Evolutionary conservation across 1,284 basidiomycete species (phyloP).

Genomic region (Limonomyces culmigenus): DNA sequence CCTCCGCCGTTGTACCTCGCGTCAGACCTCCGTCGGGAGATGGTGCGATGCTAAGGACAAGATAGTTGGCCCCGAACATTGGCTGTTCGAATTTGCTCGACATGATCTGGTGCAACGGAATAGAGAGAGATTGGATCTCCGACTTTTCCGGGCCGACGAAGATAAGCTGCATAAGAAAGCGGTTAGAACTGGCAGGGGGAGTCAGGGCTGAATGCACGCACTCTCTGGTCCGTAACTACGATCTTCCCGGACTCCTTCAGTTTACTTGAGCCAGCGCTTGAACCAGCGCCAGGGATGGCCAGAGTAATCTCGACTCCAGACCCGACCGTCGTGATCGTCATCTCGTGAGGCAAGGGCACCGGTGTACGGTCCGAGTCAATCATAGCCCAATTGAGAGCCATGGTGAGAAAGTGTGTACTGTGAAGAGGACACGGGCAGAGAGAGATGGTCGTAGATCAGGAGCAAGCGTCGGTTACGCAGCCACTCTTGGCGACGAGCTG

Average conservation of each 20-base stretch:
- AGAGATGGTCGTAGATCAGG: too few relatives aligned
- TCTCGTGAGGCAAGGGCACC: constrained; percentile 47
- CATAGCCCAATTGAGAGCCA: constrained; percentile 70
- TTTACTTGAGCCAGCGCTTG: constrained; percentile 34
- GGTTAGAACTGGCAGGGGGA: too few relatives aligned
- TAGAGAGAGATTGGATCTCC: constrained; percentile 29
- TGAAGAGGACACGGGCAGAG: too few relatives aligned
- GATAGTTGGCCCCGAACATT: constrained; percentile 48
- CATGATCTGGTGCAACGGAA: constrained; percentile 47
- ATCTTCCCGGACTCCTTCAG: constrained; percentile 40
- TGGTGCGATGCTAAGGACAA: constrained; percentile 48
- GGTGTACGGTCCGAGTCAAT: constrained; percentile 38
- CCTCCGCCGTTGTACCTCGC: constrained; percentile 42
- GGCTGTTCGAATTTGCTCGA: constrained; percentile 63
- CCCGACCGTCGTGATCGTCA: constrained; percentile 34
- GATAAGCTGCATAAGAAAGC: constrained; percentile 42
- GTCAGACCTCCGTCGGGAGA: constrained; percentile 45
- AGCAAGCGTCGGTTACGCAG: too few relatives aligned
- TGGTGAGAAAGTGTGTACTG: too few relatives aligned
- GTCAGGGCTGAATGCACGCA: constrained; percentile 17
- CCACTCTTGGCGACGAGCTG: too few relatives aligned
- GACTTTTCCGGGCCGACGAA: constrained; percentile 30
- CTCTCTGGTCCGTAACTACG: constrained; percentile 55
- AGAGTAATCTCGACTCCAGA: constrained; percentile 40
- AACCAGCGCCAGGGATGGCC: constrained; percentile 36